phyloP scores from a whole-genome alignment of 75 land plant species.

The Pinus albicaulis region DNA sequence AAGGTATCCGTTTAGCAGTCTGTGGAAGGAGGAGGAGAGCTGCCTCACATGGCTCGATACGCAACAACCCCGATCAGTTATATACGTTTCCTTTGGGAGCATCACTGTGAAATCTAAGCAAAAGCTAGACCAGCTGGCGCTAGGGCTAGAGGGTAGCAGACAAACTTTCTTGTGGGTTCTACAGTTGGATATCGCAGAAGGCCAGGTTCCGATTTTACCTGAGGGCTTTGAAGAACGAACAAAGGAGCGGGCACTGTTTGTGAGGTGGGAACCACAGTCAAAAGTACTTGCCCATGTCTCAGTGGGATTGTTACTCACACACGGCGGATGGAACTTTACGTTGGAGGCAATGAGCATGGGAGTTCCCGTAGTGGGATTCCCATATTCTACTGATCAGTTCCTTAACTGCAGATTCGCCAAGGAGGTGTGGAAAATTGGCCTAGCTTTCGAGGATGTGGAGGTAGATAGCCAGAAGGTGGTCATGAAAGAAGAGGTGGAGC shows the following conservation, averaged over 20 bases:
- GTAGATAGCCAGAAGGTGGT: background rate
- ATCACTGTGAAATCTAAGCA: too few species aligned
- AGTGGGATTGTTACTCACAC: background rate
- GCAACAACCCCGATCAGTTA: too few species aligned
- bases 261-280: background rate
- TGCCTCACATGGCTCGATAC: too few species aligned
- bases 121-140: too few species aligned
- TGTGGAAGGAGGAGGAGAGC: too few species aligned
- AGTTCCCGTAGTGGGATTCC: background rate
- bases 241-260: background rate
- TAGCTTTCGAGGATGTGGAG: background rate
- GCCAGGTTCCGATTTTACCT: background rate
- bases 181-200: background rate
- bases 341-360: background rate
- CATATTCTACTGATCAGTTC: background rate
- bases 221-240: background rate
- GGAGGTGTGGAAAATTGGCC: background rate
- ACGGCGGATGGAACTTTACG: background rate
- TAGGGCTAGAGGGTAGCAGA: background rate
- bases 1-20: too few species aligned
- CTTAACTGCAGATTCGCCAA: background rate
- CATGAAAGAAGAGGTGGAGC: background rate
- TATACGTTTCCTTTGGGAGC: too few species aligned
- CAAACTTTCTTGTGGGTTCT: constrained; percentile 5
- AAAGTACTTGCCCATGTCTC: background rate